Percentiles rank a stretch among this genome's conserved stretches.
These are phyloP conservation scores for Cynanchum wilfordii DNA, from an alignment of 257 asterid genomes.

Conservation along the genomic window DNA sequence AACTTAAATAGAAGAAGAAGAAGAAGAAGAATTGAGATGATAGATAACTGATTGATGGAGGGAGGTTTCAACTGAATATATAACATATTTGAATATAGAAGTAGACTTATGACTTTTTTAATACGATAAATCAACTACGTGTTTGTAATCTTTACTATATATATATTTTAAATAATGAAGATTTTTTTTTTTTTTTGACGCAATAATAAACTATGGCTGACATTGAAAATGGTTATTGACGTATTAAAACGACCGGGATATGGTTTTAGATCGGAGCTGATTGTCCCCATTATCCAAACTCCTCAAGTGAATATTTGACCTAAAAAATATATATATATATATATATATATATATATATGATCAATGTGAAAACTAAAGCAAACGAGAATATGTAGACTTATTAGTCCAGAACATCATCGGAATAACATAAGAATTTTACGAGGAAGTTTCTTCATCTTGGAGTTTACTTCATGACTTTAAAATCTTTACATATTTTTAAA, in stretches of 20 bases:
- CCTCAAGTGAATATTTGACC: background rate
- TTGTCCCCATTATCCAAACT: background rate
- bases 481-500: too few species aligned
- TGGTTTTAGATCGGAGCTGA: slow-evolving; percentile 5
- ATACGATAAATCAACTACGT: background rate
- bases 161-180: background rate
- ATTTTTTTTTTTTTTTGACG: background rate
- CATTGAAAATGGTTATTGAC: background rate
- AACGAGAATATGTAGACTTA: background rate
- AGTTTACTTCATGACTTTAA: background rate
- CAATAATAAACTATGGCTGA: background rate
- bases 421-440: background rate
- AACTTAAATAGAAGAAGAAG: background rate
- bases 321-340: background rate
- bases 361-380: background rate
- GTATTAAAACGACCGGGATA: background rate
- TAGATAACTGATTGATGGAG: background rate
- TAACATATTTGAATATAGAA: background rate
- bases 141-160: background rate
- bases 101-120: slow-evolving; percentile 2
- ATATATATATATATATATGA: too few species aligned
- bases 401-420: background rate
- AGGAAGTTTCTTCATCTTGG: background rate
- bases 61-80: slow-evolving; percentile 1
- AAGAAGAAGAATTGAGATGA: background rate